Evolutionary conservation across 2,329 filamentous ascomycete species (phyloP), one percentile per base, ranked within the genome.

Genomic region (Penicillium sp.): DNA sequence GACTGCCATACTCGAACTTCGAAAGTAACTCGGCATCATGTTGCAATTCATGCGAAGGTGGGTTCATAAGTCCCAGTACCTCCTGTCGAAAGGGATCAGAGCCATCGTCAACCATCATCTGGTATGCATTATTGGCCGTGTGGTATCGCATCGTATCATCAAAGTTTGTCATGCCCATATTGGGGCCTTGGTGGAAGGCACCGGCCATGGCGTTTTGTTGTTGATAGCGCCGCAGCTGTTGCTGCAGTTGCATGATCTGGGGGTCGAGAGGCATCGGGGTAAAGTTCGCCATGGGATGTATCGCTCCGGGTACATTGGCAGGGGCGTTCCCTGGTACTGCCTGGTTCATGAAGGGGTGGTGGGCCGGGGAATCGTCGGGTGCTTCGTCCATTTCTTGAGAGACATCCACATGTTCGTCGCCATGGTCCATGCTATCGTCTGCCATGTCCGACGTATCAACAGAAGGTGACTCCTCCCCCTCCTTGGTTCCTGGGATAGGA

Each of bases 231-330:
- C 73, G 67, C 3, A 79, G 67, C 50, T 78, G 76, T 31, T 76
- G 69, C 43, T 78, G 73, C 26, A 81, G 71, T 59, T 80, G 78
- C 60, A 86, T 85, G 46, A 87, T 83, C 35, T 84, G 83, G 2
- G 84, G 84, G 56, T 87, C 84, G 41, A 85, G 77, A 2, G 83
- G 83, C 69, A 86, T 76, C 41, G 81, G 75, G 56, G 77, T 70
- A 54, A 77, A 79, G 29, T 74, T 69, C 22, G 72, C 65, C 60
- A 79, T 74, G 22, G 73, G 66, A 37, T 74, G 71, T 37, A 74
- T 68, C 7, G 66, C 56, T 45, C 71, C 68, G 53, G 73, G 68
- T 1, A 75, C 69, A 53, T 73, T 68, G 11, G 74, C 69, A 54
- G 73, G 69, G 12, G 70, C 46, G n/a, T 49, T 49, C 1, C 31